Percentiles rank a stretch among this genome's conserved stretches.
These are phyloP conservation scores for Porphyrellus cyaneotinctus DNA, from an alignment of 768 basidiomycete genomes.

Conservation along the genomic window DNA sequence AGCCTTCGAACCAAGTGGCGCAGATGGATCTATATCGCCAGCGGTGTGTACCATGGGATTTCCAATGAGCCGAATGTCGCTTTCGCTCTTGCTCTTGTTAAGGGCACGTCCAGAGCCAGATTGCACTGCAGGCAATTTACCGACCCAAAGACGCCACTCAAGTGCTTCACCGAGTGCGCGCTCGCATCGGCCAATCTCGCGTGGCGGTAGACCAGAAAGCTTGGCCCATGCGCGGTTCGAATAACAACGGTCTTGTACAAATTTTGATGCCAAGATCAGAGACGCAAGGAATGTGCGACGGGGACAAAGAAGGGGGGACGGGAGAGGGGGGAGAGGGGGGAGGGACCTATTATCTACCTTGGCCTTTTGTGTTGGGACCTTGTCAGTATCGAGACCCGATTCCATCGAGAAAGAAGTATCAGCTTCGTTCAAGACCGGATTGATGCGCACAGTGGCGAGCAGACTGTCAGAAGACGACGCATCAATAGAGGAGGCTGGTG, in stretches of 20 bases:
- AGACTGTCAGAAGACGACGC: slow-evolving; percentile 20
- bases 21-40: slow-evolving; percentile 2
- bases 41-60: neutral
- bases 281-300: slow-evolving; percentile 86
- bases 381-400: slow-evolving; percentile 11
- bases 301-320: slow-evolving; percentile 82
- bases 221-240: slow-evolving; percentile 95
- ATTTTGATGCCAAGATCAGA: slow-evolving; percentile 86
- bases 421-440: slow-evolving; percentile 24
- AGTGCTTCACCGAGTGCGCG: slow-evolving; percentile 82
- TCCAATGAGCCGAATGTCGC: slow-evolving; percentile 24
- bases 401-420: slow-evolving; percentile 17
- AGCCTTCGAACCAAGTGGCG: slow-evolving; percentile 11
- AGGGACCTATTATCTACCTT: slow-evolving; percentile 19
- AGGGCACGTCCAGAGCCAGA: slow-evolving; percentile 38
- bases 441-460: slow-evolving; percentile 44
- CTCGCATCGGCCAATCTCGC: slow-evolving; percentile 87
- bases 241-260: slow-evolving; percentile 90
- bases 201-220: slow-evolving; percentile 79
- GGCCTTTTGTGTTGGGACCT: slow-evolving; percentile 8
- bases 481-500: slow-evolving; percentile 7
- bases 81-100: slow-evolving; percentile 51
- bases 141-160: slow-evolving; percentile 92
- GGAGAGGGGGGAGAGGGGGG: slow-evolving; percentile 44
- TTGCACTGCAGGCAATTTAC: slow-evolving; percentile 50